Percentiles rank a stretch among this genome's conserved stretches.
phyloP scores from a whole-genome alignment of 1,284 basidiomycete species.

The Salmacisia buchloeana region DNA sequence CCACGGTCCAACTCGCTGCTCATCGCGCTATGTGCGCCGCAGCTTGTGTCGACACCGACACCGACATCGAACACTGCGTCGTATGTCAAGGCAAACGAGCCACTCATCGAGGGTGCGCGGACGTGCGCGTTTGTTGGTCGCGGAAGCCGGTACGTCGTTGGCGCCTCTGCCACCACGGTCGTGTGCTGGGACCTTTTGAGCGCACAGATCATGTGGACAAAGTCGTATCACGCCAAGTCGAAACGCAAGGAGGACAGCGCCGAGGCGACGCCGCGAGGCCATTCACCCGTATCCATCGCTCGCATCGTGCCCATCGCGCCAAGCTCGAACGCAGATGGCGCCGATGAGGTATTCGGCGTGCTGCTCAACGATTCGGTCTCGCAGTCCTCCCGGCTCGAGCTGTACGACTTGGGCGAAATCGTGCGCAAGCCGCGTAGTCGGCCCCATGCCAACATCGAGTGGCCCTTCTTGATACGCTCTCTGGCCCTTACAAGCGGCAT shows the following conservation, averaged over 20 bases:
- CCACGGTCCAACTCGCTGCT: slow-evolving; percentile 64
- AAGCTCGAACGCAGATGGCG: not conserved
- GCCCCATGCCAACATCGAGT: not conserved
- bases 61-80: too few relatives aligned
- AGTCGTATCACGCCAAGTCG: slow-evolving; percentile 2
- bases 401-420: not conserved
- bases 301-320: slow-evolving; percentile 35
- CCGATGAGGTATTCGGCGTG: slow-evolving; percentile 1
- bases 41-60: not conserved
- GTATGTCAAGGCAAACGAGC: not conserved
- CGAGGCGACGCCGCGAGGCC: not conserved
- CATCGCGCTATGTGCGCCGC: slow-evolving; percentile 56
- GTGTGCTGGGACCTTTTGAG: slow-evolving; percentile 75
- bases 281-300: slow-evolving; percentile 56
- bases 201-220: not conserved
- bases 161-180: slow-evolving; percentile 58
- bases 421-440: not conserved
- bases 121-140: slow-evolving; percentile 60
- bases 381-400: not conserved
- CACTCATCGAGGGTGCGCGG: slow-evolving; percentile 21
- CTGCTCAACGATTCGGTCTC: not conserved
- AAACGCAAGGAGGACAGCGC: slow-evolving; percentile 1
- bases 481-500: not conserved
- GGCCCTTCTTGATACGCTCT: not conserved
- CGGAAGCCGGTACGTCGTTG: slow-evolving; percentile 59